Base-by-base conservation (phyloP, 129 eudicot species). In the Silybum marianum region DNA sequence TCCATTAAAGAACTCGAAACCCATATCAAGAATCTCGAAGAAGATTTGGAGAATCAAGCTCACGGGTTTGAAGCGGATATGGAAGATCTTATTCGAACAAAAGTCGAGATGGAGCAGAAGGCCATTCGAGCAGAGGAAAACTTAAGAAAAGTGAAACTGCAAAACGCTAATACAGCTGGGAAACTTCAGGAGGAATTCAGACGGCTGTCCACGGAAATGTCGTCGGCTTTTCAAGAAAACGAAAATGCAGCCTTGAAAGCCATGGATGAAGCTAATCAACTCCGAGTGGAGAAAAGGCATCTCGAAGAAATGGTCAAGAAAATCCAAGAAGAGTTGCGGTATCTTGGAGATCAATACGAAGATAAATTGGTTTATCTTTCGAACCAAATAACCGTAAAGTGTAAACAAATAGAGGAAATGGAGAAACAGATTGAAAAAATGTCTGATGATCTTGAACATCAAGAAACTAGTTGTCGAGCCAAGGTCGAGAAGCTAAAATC, bases 131-230 rank as follows among this genome's bases (percentile, higher is more conserved):
- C 98, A 9, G 98, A 96, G 74, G 98, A 90, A 38, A 86, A 75
- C 22, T 82, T 96, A 86, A 88, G 93, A 81, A 88, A 88, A 79
- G 89, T 85, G 21, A 80, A 90, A 79, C 83, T 80, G 88, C 94
- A 96, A 78, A 96, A 96, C 80, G 95, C 90, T 30, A 91, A 76
- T 77, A 90, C 93, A 6, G 98, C 96, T 16, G 97, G 89, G 63
- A 83, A 88, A 85, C 91, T 96, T 83, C 99, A 96, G 81, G 99
- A 90, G 79, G 99, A 96, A 79, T 91, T 96, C 34, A 87, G 86
- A 80, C 86, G 89, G 85, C 85, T 93, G 2, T 96, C 95, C 3
- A 75, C 83, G 67, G 95, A 96, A 88, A 91, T 96, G 99, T 77
- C 89, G 3, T 91, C 93, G n/a, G 86, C 97, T 70, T 96, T 93